These are phyloP conservation scores for Funneliformis caledonium DNA, from an alignment of 371 early-diverging fungal genomes.

Conservation along the genomic window DNA sequence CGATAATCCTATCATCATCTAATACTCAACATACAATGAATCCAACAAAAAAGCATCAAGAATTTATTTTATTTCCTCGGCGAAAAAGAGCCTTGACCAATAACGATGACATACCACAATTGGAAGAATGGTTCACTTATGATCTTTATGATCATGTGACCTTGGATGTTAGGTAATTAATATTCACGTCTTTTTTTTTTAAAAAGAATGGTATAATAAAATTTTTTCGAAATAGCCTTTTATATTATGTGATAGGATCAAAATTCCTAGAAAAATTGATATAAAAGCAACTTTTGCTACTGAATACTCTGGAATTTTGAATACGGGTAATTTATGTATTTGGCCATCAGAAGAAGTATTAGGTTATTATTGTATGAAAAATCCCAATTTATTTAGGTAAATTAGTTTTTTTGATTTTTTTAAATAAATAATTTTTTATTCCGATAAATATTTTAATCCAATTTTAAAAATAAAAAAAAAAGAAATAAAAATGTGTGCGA, in stretches of 20 bases:
- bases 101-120: background rate
- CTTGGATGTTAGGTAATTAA: slow-evolving; percentile 13
- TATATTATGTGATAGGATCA: slow-evolving; percentile 1
- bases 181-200: background rate
- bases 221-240: background rate
- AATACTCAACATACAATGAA: background rate
- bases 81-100: background rate
- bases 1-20: background rate
- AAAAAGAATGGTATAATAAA: background rate
- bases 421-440: background rate
- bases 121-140: slow-evolving; percentile 10
- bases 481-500: slow-evolving; percentile 18
- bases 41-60: background rate
- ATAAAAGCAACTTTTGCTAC: background rate
- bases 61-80: background rate
- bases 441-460: background rate
- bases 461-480: background rate
- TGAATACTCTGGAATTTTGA: slow-evolving; percentile 18
- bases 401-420: background rate
- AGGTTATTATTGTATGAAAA: slow-evolving; percentile 18
- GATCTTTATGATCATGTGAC: background rate
- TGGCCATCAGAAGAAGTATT: slow-evolving; percentile 26
- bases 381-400: slow-evolving; percentile 18
- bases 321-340: slow-evolving; percentile 18
- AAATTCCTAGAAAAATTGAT: background rate